phyloP scores from a whole-genome alignment of 1,139 yeast genomes.

The Pichia sp. region DNA sequence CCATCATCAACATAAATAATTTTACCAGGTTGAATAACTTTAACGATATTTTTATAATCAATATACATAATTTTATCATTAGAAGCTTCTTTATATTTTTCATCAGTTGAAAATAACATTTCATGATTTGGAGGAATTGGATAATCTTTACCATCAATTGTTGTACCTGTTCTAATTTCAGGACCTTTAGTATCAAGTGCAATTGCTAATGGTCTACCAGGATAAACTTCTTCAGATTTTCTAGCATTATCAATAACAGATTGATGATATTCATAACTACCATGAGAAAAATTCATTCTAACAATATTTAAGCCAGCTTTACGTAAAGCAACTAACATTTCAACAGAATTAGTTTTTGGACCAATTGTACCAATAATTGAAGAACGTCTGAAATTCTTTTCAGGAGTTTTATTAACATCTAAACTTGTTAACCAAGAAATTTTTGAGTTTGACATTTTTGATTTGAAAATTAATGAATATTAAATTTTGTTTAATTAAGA shows the following conservation, averaged over 20 bases:
- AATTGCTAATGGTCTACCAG: constrained; percentile 96
- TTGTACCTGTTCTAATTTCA: constrained; percentile 97
- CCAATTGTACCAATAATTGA: constrained; percentile 98
- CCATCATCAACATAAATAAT: constrained; percentile 96
- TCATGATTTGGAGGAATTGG: constrained; percentile 82
- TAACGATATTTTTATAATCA: constrained; percentile 94
- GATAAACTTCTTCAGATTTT: constrained; percentile 81
- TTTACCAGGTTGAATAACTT: constrained; percentile 81
- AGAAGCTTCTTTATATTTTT: constrained; percentile 60
- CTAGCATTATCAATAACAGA: constrained; percentile 93
- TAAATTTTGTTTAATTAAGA: too few species aligned
- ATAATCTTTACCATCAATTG: constrained; percentile 68
- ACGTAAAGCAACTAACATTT: constrained; percentile 78
- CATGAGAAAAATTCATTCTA: constrained; percentile 98
- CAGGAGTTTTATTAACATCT: constrained; percentile 73
- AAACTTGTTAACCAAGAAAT: constrained; percentile 79
- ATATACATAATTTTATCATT: constrained; percentile 79
- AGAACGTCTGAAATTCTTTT: constrained; percentile 83
- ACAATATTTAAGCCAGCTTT: constrained; percentile 96
- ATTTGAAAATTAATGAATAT: background rate
- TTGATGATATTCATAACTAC: constrained; percentile 95
- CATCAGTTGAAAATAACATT: constrained; percentile 91
- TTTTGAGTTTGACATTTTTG: constrained; percentile 33
- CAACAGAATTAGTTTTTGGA: constrained; percentile 92
- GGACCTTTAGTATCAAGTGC: constrained; percentile 99